These are phyloP conservation scores for Rosellinia necatrix DNA, from an alignment of 2,329 filamentous ascomycete species.

Conservation along the genomic window DNA sequence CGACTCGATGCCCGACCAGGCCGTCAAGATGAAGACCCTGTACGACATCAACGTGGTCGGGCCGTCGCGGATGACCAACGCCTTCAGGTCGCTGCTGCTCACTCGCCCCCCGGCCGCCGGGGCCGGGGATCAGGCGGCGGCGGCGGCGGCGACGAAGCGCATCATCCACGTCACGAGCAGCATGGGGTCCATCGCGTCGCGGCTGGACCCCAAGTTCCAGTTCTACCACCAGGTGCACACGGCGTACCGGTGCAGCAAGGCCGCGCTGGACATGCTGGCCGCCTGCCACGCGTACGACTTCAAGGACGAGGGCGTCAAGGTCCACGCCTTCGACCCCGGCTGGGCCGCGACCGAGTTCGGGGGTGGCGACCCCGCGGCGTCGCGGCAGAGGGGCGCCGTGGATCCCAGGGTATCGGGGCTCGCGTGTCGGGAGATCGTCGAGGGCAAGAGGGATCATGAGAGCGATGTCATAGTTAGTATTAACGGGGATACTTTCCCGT, in stretches of 20 bases:
- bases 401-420: constrained; percentile 20
- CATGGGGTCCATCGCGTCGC: constrained; percentile 27
- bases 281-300: constrained; percentile 30
- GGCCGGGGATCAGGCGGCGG: background rate
- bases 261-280: constrained; percentile 30
- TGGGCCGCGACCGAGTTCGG: constrained; percentile 27
- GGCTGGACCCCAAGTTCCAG: constrained; percentile 12
- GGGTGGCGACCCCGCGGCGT: constrained; percentile 10
- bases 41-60: constrained; percentile 32
- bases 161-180: constrained; percentile 29
- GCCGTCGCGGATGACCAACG: constrained; percentile 23
- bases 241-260: constrained; percentile 30
- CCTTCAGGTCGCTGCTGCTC: constrained; percentile 26
- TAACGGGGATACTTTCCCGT: constrained; percentile 14
- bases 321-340: constrained; percentile 28
- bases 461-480: constrained; percentile 16
- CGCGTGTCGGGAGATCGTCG: constrained; percentile 18
- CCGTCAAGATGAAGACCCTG: constrained; percentile 19
- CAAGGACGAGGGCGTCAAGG: constrained; percentile 24
- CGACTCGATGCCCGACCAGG: constrained; percentile 14
- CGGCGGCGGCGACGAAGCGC: constrained; percentile 22
- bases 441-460: constrained; percentile 24
- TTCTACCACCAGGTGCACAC: constrained; percentile 12
- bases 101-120: constrained; percentile 2
- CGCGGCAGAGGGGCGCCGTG: constrained; percentile 1